These are phyloP conservation scores for Trametes sp. DNA, from an alignment of 1,284 basidiomycete species.

Conservation along the genomic window DNA sequence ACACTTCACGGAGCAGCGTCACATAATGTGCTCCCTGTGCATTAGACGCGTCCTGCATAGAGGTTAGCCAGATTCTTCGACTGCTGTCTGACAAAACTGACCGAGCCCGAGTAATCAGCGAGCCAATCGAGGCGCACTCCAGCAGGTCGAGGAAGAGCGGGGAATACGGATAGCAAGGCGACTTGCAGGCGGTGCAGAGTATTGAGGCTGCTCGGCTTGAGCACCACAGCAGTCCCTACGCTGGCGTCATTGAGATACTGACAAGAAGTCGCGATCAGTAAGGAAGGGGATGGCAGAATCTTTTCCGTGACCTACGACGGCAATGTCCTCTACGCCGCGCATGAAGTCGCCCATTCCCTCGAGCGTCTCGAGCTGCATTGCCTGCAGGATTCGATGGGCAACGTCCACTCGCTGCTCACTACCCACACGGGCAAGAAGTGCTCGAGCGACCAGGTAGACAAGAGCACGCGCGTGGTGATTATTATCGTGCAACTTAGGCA, in stretches of 20 bases:
- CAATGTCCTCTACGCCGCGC: conserved; percentile 47
- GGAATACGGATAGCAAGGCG: conserved; percentile 57
- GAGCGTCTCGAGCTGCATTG: conserved; percentile 54
- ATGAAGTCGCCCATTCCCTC: conserved; percentile 54
- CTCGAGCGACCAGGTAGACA: conserved; percentile 64
- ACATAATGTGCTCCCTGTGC: conserved; percentile 50
- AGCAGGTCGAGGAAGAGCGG: conserved; percentile 55
- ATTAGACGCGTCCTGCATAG: not conserved
- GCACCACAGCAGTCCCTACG: conserved; percentile 55
- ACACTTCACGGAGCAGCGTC: conserved; percentile 64
- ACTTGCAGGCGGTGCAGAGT: conserved; percentile 65
- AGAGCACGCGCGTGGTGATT: conserved; percentile 63
- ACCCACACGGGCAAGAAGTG: conserved; percentile 60
- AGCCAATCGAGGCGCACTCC: conserved; percentile 58
- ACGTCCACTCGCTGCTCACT: conserved; percentile 64
- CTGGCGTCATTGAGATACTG: conserved; percentile 52
- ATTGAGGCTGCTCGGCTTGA: conserved; percentile 65
- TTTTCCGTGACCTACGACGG: conserved; percentile 56
- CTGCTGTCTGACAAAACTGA: not conserved
- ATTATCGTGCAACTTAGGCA: conserved; percentile 56
- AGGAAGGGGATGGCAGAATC: not conserved
- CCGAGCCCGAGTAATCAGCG: conserved; percentile 42
- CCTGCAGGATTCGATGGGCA: conserved; percentile 56
- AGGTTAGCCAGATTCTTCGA: no score
- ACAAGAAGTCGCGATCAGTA: not conserved